These are phyloP conservation scores for Pyrenophora tritici-repentis DNA, from an alignment of 2,329 filamentous ascomycete species.

Conservation along the genomic window DNA sequence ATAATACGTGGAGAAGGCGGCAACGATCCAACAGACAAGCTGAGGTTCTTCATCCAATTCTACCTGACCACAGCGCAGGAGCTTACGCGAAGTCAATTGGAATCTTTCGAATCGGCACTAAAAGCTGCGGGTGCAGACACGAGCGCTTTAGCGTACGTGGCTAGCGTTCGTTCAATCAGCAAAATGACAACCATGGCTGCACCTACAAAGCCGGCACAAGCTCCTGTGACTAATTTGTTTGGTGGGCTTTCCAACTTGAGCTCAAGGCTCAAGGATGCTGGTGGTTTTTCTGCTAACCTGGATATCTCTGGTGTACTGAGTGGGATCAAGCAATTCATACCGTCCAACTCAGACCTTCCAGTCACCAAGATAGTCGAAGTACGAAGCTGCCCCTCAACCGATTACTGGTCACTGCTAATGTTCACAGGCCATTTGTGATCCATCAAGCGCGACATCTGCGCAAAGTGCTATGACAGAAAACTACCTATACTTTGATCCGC, in stretches of 20 bases:
- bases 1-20: conserved; percentile 51
- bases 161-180: conserved; percentile 82
- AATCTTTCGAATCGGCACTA: conserved; percentile 83
- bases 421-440: too few relatives aligned
- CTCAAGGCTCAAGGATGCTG: conserved; percentile 85
- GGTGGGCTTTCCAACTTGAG: conserved; percentile 91
- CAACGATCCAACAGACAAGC: conserved; percentile 82
- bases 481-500: conserved; percentile 96
- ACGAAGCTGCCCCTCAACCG: too few relatives aligned
- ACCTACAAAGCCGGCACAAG: conserved; percentile 66
- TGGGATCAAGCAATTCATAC: conserved; percentile 97
- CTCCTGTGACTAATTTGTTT: conserved; percentile 75
- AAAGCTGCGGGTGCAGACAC: conserved; percentile 75
- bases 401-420: too few relatives aligned
- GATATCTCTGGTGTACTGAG: conserved; percentile 79
- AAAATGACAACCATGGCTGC: conserved; percentile 95
- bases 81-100: conserved; percentile 78
- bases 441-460: too few relatives aligned
- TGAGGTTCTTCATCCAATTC: conserved; percentile 96
- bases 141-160: conserved; percentile 80
- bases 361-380: conserved; percentile 96
- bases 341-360: conserved; percentile 91
- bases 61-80: conserved; percentile 86
- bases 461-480: conserved; percentile 75
- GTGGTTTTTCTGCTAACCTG: conserved; percentile 80